phyloP scores from a whole-genome alignment of 2,329 filamentous ascomycete genomes.

The Alternaria tenuissima region DNA sequence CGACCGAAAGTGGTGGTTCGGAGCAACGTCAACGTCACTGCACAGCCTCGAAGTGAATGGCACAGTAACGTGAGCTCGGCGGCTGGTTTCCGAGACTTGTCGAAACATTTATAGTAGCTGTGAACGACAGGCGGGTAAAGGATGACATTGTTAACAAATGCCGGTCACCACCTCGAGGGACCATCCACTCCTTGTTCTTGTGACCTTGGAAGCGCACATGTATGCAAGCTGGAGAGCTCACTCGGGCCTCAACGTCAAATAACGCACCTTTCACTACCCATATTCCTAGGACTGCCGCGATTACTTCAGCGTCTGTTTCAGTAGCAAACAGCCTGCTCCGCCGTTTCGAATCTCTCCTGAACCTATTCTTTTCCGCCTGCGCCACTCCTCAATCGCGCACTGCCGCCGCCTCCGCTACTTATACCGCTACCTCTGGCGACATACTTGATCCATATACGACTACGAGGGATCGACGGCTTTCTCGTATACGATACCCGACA shows the following conservation, averaged over 20 bases:
- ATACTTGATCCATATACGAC: constrained; percentile 11
- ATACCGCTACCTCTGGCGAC: background rate
- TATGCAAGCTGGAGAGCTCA: constrained; percentile 22
- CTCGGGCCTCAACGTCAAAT: constrained; percentile 25
- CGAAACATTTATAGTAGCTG: constrained; percentile 36
- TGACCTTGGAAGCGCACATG: constrained; percentile 23
- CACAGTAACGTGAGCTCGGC: constrained; percentile 27
- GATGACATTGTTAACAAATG: constrained; percentile 19
- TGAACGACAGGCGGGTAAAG: constrained; percentile 20
- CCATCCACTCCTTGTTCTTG: constrained; percentile 20
- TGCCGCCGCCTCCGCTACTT: constrained; percentile 14
- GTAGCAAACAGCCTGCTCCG: constrained; percentile 28
- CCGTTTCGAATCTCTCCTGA: constrained; percentile 25
- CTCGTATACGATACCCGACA: constrained; percentile 22
- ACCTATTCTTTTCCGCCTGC: constrained; percentile 14
- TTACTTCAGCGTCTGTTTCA: constrained; percentile 33
- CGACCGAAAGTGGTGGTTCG: constrained; percentile 29
- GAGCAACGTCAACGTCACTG: constrained; percentile 27
- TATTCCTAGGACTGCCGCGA: constrained; percentile 20
- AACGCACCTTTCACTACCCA: constrained; percentile 21
- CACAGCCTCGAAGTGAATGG: constrained; percentile 34
- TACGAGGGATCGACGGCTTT: constrained; percentile 8
- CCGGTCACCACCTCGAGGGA: constrained; percentile 12
- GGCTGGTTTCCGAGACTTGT: constrained; percentile 18
- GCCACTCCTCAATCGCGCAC: constrained; percentile 21